Base-by-base conservation (phyloP, 148 eudicot species). In the Drosera capensis region DNA sequence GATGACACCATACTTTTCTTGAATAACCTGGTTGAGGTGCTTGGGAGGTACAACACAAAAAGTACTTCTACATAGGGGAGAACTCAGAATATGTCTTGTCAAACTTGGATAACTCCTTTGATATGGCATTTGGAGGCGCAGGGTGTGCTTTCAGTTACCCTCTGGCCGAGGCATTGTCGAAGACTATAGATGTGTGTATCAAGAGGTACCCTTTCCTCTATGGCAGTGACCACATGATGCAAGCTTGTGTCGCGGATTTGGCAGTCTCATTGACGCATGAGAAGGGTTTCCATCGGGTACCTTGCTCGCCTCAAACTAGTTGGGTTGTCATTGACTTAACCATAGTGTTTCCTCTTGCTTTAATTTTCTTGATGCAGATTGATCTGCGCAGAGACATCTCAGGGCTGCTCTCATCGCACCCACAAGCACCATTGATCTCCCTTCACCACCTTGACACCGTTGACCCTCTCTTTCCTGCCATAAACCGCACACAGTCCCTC, bases 221-320 rank as follows among this genome's bases (percentile, higher is more conserved):
- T 55, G 82, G 82, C 5, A 70, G 82, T 67, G 95, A 77, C 51
- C 77, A 64, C 43, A 64, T 79, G 24, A 22, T 80, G 43, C 74
- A 69, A 35, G 57, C 77, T 40, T 84, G 90, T 66, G 54, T 74
- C 18, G 71, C 82, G 58, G 95, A 80, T 63, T 55, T 74, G 45
- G 95, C 85, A n/a, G 85, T 77, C 35, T 43, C 79, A 58, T 60
- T 80, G 15, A 80, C 85, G 31, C 90, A 55, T 17, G 71, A 77
- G 15, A 79, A 65, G 55, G 88, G 90, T 7, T 71, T 84, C 49
- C 95, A 84, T 74, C 95, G 80, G 81, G 94, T 79, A 76, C 23
- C n/a, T n/a, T n/a, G n/a, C n/a, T n/a, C n/a, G n/a, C n/a, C 14
- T 39, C 18, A 39, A 0, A 39, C 42, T 43, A 43, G 20, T 43